These are phyloP conservation scores for Eucalyptus erythrocorys DNA, from an alignment of 345 rosid genomes.

Conservation along the genomic window DNA sequence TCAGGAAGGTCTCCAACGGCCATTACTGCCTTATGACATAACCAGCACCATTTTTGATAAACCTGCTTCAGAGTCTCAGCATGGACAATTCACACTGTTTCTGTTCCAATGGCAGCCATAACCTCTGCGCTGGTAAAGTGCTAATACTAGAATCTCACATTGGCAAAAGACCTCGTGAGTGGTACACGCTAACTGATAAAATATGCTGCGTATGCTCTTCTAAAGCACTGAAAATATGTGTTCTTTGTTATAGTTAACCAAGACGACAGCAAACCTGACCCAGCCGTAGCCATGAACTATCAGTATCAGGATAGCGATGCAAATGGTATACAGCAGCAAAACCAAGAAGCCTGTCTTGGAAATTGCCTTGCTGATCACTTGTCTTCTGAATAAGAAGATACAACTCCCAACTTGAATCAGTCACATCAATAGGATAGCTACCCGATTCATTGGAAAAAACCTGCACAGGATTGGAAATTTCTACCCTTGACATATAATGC, in stretches of 20 bases:
- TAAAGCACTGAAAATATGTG: background rate
- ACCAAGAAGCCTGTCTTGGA: conserved; percentile 43
- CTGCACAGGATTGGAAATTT: background rate
- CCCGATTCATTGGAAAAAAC: conserved; percentile 24
- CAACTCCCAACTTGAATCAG: conserved; percentile 90
- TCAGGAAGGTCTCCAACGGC: conserved; percentile 92
- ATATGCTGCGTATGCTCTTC: background rate
- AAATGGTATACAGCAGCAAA: conserved; percentile 71
- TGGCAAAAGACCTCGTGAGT: background rate
- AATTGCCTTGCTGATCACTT: conserved; percentile 26
- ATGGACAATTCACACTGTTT: conserved; percentile 73
- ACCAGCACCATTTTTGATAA: conserved; percentile 72
- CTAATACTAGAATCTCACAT: conserved; percentile 73
- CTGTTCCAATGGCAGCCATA: conserved; percentile 76
- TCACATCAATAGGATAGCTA: conserved; percentile 90
- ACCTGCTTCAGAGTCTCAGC: conserved; percentile 59
- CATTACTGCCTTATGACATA: conserved; percentile 75
- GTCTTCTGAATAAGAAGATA: conserved; percentile 56
- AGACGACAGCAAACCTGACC: conserved; percentile 46
- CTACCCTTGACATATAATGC: background rate
- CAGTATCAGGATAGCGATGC: conserved; percentile 51
- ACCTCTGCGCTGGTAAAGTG: conserved; percentile 74
- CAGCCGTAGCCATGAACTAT: conserved; percentile 62
- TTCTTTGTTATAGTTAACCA: background rate
- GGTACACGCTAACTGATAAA: background rate